Conservation (phyloP, 257 asterid species). For the Primulina tabacum region DNA sequence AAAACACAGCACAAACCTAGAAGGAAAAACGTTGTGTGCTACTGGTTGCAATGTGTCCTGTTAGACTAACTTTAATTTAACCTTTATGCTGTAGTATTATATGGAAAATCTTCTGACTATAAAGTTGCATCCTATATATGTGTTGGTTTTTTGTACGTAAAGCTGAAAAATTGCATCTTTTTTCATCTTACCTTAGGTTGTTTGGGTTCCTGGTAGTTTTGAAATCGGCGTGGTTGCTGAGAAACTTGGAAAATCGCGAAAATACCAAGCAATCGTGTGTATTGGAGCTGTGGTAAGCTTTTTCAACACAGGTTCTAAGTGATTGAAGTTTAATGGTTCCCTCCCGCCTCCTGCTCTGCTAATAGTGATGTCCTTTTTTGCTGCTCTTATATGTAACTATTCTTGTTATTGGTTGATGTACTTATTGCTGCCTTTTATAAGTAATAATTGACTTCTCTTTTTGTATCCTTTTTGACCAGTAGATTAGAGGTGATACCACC, state of each 20-base stretch:
- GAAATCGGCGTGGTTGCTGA: slow-evolving; percentile 80
- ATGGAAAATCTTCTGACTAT: background rate
- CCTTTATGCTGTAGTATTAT: background rate
- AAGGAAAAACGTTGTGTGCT: background rate
- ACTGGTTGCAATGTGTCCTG: background rate
- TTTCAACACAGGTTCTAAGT: slow-evolving; percentile 9
- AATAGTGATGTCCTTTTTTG: background rate
- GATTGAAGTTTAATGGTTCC: background rate
- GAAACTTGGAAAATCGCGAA: slow-evolving; percentile 75
- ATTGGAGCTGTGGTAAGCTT: slow-evolving; percentile 92
- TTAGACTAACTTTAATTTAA: background rate
- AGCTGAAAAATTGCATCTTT: slow-evolving; percentile 9
- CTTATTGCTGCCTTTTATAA: background rate
- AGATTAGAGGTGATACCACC: slow-evolving; percentile 89
- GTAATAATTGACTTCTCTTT: slow-evolving; percentile 5
- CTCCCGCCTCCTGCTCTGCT: background rate
- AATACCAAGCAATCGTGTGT: slow-evolving; percentile 78
- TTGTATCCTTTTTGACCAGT: slow-evolving; percentile 30
- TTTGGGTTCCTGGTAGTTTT: slow-evolving; percentile 96
- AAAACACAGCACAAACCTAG: background rate
- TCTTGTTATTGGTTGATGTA: background rate
- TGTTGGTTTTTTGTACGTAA: background rate
- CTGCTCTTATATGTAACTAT: background rate
- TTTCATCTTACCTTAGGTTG: slow-evolving; percentile 49
- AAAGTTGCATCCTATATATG: background rate